phyloP scores from a whole-genome alignment of 139 green algal genomes.

The Dunaliella primolecta region DNA sequence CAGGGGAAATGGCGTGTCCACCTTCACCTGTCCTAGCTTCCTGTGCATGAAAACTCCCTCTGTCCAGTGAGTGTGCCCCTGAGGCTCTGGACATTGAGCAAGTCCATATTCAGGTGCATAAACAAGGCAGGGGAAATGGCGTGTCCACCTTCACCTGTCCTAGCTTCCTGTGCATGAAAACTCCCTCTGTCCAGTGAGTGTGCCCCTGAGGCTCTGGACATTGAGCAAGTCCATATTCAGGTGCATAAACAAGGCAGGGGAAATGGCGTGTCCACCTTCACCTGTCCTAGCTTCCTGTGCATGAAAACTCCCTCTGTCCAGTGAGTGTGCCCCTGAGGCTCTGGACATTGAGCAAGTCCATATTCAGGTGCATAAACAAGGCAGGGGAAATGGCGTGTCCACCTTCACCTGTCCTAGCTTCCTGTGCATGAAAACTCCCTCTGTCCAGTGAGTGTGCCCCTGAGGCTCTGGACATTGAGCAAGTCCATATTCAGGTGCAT shows the following conservation, averaged over 20 bases:
- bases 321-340: constrained; percentile 77
- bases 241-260: too few species aligned
- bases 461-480: constrained; percentile 68
- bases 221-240: constrained; percentile 66
- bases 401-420: too few species aligned
- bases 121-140: too few species aligned
- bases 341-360: constrained; percentile 72
- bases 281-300: too few species aligned
- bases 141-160: too few species aligned
- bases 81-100: constrained; percentile 70
- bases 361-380: constrained; percentile 55
- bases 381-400: too few species aligned
- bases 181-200: constrained; percentile 84
- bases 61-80: constrained; percentile 83
- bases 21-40: too few species aligned
- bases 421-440: too few species aligned
- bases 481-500: constrained; percentile 63
- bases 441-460: constrained; percentile 84
- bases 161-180: too few species aligned
- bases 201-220: constrained; percentile 72
- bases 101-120: constrained; percentile 63
- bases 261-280: too few species aligned
- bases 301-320: constrained; percentile 84
- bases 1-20: too few species aligned
- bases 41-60: too few species aligned